Evolutionary conservation across 164 flowering plant genomes (phyloP), one percentile per base, ranked within the genome.

Genomic region (Vitis cinerea): DNA sequence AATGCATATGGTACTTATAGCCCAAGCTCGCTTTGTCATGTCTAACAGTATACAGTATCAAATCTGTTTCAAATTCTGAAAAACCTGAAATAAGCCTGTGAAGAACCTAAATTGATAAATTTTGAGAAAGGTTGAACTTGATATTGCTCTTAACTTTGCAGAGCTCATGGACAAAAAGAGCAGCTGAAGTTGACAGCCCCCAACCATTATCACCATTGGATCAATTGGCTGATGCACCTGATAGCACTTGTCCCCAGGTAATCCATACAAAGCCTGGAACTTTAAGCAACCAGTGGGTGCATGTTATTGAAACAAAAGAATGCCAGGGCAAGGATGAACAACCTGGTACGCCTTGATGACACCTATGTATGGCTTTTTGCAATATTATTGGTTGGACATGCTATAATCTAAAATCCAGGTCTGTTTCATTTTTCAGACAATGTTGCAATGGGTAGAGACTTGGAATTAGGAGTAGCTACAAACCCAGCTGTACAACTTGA

Each of bases 221-320:
- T 56, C 67, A 77, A 50, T 52, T 66, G 66, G 64, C 80, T 11
- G 84, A 85, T 67, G 80, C 83, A 51, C 84, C 80, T 68, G 85
- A 85, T 75, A 85, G 82, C 76, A 82, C 80, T 57, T 83, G 84
- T 73, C 84, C 84, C 55, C 85, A 80, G 71, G 79, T 75, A 53
- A 78, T 80, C 19, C 75, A 71, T 65, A 57, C 80, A 50, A 80
- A 76, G 59, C 74, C 83, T 14, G 85, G 76, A 67, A 58, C 56
- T 4, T 23, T 55, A 56, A 59, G 72, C 54, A 71, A 69, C 60
- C 56, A 50, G 16, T 71, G 72, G 74, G 57, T 62, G 50, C 72
- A 52, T 63, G 37, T 53, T 37, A 51, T 69, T 64, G 76, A 66
- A 62, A 60, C 66, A 31, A 75, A 71, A 56, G 75, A 74, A 27